A percentile compares a stretch with the other conserved stretches of the same genome.
Conservation (phyloP, 768 basidiomycete species). For the Trametes villosa region DNA sequence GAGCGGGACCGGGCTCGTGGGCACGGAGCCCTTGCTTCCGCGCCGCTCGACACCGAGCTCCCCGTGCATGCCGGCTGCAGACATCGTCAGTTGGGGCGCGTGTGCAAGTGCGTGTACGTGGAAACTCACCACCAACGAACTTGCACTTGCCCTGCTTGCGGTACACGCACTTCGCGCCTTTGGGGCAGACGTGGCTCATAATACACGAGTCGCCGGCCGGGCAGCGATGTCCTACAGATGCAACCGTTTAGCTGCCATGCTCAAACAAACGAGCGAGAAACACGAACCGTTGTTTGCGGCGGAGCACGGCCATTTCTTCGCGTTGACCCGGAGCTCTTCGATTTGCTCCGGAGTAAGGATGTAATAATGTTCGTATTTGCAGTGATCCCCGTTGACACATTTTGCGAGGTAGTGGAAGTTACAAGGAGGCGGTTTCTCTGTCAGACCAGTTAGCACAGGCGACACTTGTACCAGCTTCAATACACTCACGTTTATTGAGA, state of each 20-base stretch:
- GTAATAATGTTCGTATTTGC: slow-evolving; percentile 42
- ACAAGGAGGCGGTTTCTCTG: slow-evolving; percentile 44
- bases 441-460: neutral
- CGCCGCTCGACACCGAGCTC: neutral
- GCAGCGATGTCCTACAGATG: slow-evolving; percentile 27
- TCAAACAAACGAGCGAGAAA: neutral
- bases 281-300: slow-evolving; percentile 33
- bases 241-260: neutral
- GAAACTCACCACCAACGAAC: slow-evolving; percentile 38
- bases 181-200: slow-evolving; percentile 44
- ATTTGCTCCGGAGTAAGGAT: slow-evolving; percentile 34
- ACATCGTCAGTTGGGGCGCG: neutral
- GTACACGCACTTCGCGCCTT: slow-evolving; percentile 39
- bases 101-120: too few relatives aligned
- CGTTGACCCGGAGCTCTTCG: slow-evolving; percentile 35
- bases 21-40: neutral
- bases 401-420: slow-evolving; percentile 41
- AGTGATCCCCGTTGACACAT: slow-evolving; percentile 37
- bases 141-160: slow-evolving; percentile 40
- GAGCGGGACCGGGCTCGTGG: slow-evolving; percentile 7
- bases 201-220: slow-evolving; percentile 37
- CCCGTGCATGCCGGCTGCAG: slow-evolving; percentile 21
- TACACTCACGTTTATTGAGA: slow-evolving; percentile 36
- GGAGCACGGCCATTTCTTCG: slow-evolving; percentile 43
- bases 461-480: neutral